Evolutionary conservation across 306 rosid species (phyloP).

Genomic region (Carpinus fangiana): DNA sequence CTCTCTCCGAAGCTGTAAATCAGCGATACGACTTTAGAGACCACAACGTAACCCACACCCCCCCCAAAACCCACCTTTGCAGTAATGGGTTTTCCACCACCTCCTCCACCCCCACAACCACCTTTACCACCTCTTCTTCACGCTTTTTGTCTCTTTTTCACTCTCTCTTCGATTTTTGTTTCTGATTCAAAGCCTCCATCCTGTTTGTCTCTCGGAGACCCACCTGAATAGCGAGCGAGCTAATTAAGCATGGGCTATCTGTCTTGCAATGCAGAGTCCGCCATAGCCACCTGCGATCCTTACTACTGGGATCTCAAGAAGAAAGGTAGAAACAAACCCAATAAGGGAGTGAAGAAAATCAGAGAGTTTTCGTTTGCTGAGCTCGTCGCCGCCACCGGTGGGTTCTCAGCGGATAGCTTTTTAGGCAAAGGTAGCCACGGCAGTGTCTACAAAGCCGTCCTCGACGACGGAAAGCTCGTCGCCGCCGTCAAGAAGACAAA

Average conservation of each 20-base stretch:
- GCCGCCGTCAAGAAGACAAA: constrained; percentile 79
- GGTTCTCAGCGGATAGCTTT: constrained; percentile 63
- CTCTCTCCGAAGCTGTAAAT: constrained; percentile 36
- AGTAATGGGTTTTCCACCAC: constrained; percentile 41
- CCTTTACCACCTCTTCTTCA: not conserved
- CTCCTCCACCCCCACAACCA: not conserved
- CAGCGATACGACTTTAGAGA: constrained; percentile 40
- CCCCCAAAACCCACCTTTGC: constrained; percentile 16
- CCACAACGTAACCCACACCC: not conserved
- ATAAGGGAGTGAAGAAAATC: constrained; percentile 26
- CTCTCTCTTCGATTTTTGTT: not conserved
- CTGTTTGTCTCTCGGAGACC: not conserved
- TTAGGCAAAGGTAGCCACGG: constrained; percentile 91
- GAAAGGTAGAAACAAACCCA: constrained; percentile 3
- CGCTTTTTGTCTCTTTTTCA: not conserved
- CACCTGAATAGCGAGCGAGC: not conserved
- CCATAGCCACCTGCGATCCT: constrained; percentile 71
- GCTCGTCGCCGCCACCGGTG: constrained; percentile 53
- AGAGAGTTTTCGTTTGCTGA: constrained; percentile 49
- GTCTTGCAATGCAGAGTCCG: constrained; percentile 78
- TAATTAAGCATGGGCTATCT: constrained; percentile 60
- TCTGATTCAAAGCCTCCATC: not conserved
- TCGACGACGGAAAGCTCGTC: constrained; percentile 57
- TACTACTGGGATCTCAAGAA: constrained; percentile 49
- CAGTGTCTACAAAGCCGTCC: constrained; percentile 64